These are phyloP conservation scores for Neolentinus lepideus DNA, from an alignment of 1,284 basidiomycete genomes.

Conservation along the genomic window DNA sequence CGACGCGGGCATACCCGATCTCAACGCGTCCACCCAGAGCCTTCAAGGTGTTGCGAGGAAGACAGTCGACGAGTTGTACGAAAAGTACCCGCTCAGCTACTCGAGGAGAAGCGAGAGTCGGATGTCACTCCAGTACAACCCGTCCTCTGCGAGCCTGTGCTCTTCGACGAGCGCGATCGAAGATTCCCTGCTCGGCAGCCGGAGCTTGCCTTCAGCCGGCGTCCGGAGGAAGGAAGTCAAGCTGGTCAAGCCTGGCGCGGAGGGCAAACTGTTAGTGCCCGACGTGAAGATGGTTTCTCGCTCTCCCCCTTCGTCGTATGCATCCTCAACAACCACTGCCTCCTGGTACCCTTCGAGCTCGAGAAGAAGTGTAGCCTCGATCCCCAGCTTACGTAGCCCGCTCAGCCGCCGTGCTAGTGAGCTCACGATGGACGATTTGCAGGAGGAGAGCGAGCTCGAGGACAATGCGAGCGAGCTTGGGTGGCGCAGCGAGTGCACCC, in stretches of 20 bases:
- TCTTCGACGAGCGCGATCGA: slow-evolving; percentile 14
- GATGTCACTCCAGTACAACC: slow-evolving; percentile 26
- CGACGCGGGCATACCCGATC: slow-evolving; percentile 20
- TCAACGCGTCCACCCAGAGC: slow-evolving; percentile 15
- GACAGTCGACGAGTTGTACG: slow-evolving; percentile 35
- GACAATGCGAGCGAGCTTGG: neutral
- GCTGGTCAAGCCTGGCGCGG: slow-evolving; percentile 45
- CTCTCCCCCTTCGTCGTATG: slow-evolving; percentile 13
- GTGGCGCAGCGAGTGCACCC: neutral
- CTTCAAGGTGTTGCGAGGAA: slow-evolving; percentile 11
- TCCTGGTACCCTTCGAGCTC: slow-evolving; percentile 15
- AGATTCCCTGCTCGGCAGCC: slow-evolving; percentile 16
- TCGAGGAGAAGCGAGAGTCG: slow-evolving; percentile 44
- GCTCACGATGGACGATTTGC: slow-evolving; percentile 5
- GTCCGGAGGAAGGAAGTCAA: slow-evolving; percentile 21
- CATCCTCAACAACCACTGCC: slow-evolving; percentile 17
- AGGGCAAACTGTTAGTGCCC: slow-evolving; percentile 62
- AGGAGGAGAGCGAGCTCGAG: neutral
- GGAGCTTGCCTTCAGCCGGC: slow-evolving; percentile 31
- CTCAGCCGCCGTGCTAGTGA: slow-evolving; percentile 31
- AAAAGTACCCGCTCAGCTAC: slow-evolving; percentile 46
- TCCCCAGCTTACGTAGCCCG: slow-evolving; percentile 18
- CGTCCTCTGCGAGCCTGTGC: slow-evolving; percentile 19
- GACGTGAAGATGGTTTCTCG: slow-evolving; percentile 45
- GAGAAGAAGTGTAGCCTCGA: slow-evolving; percentile 11